Percentiles rank a stretch among this genome's conserved stretches.
Conservation (phyloP, 306 rosid genomes). For the Fragaria iinumae region DNA sequence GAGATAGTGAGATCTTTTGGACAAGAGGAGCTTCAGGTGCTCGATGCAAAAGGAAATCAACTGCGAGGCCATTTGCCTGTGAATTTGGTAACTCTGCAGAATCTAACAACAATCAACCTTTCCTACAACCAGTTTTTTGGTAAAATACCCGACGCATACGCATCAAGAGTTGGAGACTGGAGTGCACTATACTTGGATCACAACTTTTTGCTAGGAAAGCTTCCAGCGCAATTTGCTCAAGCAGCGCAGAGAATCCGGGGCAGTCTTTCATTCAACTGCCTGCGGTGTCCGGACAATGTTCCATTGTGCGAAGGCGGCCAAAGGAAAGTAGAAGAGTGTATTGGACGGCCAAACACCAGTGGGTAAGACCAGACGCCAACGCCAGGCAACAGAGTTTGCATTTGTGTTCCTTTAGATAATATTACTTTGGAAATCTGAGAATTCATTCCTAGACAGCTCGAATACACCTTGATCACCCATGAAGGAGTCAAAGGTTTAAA, state of each 20-base stretch:
- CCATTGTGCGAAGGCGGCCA: conserved; percentile 36
- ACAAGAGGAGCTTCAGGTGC: conserved; percentile 26
- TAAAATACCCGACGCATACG: conserved; percentile 39
- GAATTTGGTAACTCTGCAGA: conserved; percentile 35
- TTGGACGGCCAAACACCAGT: not conserved
- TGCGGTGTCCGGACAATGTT: conserved; percentile 33
- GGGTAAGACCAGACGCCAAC: not conserved
- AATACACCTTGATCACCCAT: not conserved
- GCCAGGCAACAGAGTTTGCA: not conserved
- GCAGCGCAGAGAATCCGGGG: conserved; percentile 21
- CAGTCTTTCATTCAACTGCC: conserved; percentile 49
- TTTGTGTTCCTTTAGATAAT: not conserved
- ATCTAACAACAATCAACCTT: conserved; percentile 32
- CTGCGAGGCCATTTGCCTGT: conserved; percentile 42
- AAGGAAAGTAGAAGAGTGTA: conserved; percentile 37
- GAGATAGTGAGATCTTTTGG: conserved; percentile 19
- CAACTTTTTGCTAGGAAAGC: conserved; percentile 40
- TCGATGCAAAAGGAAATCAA: conserved; percentile 43
- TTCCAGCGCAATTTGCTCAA: conserved; percentile 29
- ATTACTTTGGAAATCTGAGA: not conserved
- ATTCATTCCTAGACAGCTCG: not conserved
- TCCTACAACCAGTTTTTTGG: conserved; percentile 40
- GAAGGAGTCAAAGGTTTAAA: not conserved
- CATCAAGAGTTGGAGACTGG: conserved; percentile 32
- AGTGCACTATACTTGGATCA: conserved; percentile 33